phyloP scores from a whole-genome alignment of 768 basidiomycete genomes.

The Podaxis sp. region DNA sequence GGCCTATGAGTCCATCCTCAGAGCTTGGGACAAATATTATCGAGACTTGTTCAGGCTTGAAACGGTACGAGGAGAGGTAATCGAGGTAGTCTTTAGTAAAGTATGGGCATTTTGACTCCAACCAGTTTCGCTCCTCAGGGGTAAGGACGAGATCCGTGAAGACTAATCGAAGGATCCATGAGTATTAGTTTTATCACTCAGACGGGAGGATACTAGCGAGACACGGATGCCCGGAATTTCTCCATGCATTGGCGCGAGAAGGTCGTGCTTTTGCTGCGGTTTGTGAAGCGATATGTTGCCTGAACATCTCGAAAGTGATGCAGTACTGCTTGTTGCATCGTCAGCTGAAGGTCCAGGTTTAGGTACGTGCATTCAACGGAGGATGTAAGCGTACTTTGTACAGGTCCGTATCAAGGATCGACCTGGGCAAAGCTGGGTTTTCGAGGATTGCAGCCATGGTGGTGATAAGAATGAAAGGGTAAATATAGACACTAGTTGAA shows the following conservation, averaged over 20 bases:
- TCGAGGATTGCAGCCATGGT: conserved; percentile 32
- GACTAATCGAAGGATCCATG: conserved; percentile 34
- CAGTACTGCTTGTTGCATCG: conserved; percentile 93
- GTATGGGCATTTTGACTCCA: conserved; percentile 67
- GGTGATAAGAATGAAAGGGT: conserved; percentile 15
- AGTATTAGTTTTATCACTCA: not conserved
- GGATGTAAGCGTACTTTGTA: conserved; percentile 69
- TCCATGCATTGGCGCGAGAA: conserved; percentile 70
- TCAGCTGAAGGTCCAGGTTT: conserved; percentile 46
- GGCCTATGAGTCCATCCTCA: conserved; percentile 47
- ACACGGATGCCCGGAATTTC: conserved; percentile 48
- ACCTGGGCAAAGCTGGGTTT: conserved; percentile 34
- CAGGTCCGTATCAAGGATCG: conserved; percentile 88
- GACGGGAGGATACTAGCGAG: conserved; percentile 31
- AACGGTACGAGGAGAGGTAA: conserved; percentile 66
- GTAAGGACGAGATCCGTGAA: conserved; percentile 64
- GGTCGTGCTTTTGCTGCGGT: conserved; percentile 58
- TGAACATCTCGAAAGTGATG: conserved; percentile 67
- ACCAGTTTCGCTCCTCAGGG: conserved; percentile 59
- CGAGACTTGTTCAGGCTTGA: conserved; percentile 69
- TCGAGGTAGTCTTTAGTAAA: conserved; percentile 69
- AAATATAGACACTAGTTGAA: not conserved
- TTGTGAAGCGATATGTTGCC: conserved; percentile 78
- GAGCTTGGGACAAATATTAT: conserved; percentile 59
- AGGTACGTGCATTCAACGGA: not conserved